Percentiles rank a stretch among this genome's conserved stretches.
These are phyloP conservation scores for Solanum bulbocastanum DNA, from an alignment of 257 asterid species.

Conservation along the genomic window DNA sequence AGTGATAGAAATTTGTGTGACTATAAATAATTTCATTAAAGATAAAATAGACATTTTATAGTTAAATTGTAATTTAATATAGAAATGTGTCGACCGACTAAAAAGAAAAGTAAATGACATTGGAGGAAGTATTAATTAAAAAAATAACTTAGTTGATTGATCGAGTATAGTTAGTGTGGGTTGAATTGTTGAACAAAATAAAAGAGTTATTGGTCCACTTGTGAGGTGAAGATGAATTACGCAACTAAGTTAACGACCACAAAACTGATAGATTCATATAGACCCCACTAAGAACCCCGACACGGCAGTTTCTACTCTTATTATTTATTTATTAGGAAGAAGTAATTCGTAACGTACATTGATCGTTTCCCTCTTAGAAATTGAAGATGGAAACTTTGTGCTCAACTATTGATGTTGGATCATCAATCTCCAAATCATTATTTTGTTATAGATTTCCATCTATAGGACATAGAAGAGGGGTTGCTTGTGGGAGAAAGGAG, in stretches of 20 bases:
- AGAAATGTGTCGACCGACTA: no score
- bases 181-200: not conserved
- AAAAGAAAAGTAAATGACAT: no score
- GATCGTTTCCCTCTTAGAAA: not conserved
- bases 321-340: no score
- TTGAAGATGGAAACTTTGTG: constrained; percentile 48
- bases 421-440: constrained; percentile 26
- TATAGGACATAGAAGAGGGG: constrained; percentile 14
- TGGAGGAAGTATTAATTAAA: no score
- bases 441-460: constrained; percentile 17
- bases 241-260: constrained; percentile 54
- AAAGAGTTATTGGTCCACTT: constrained; percentile 12
- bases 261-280: constrained; percentile 39
- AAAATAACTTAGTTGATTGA: no score
- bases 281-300: constrained; percentile 5
- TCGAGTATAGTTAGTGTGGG: not conserved
- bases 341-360: not conserved
- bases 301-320: not conserved
- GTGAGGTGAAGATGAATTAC: constrained; percentile 13
- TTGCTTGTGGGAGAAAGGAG: constrained; percentile 11
- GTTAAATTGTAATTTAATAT: no score
- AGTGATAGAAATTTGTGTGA: no score
- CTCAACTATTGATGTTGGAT: constrained; percentile 36
- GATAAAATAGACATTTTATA: no score
- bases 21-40: no score